These are phyloP conservation scores for Nakazawaea wickerhamii DNA, from an alignment of 805 yeast genomes.

Conservation along the genomic window DNA sequence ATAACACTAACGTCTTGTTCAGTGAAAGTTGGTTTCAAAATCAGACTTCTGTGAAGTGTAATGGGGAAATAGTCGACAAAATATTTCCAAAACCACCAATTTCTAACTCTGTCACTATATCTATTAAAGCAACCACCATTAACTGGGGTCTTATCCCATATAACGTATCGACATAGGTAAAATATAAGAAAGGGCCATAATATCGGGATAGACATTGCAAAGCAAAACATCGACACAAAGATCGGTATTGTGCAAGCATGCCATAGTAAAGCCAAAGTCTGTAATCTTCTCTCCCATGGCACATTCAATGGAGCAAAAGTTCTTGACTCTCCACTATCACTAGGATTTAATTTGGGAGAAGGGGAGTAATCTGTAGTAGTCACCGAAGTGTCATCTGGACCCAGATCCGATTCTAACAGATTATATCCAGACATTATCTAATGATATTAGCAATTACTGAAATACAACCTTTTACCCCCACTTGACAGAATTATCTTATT, in stretches of 20 bases:
- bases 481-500: no score
- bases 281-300: conserved; percentile 52
- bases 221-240: conserved; percentile 48
- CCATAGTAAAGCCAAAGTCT: conserved; percentile 66
- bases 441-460: no score
- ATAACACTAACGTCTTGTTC: conserved; percentile 18
- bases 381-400: conserved; percentile 9
- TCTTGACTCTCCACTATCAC: conserved; percentile 19
- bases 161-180: conserved; percentile 55
- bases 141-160: conserved; percentile 60
- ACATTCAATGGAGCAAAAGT: conserved; percentile 51
- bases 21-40: conserved; percentile 69
- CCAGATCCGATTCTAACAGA: not conserved
- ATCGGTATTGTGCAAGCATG: conserved; percentile 69
- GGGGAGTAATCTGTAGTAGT: conserved; percentile 8
- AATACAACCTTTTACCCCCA: no score
- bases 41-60: conserved; percentile 56
- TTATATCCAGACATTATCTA: not conserved
- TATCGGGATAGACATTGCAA: conserved; percentile 50
- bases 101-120: conserved; percentile 51
- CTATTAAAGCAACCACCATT: conserved; percentile 66
- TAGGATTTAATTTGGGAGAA: conserved; percentile 5
- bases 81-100: conserved; percentile 57
- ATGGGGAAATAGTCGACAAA: conserved; percentile 83
- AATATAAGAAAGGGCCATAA: conserved; percentile 66